Evolutionary conservation across 176 grass and related monocot genomes (phyloP).

Genomic region (Cocos nucifera): DNA sequence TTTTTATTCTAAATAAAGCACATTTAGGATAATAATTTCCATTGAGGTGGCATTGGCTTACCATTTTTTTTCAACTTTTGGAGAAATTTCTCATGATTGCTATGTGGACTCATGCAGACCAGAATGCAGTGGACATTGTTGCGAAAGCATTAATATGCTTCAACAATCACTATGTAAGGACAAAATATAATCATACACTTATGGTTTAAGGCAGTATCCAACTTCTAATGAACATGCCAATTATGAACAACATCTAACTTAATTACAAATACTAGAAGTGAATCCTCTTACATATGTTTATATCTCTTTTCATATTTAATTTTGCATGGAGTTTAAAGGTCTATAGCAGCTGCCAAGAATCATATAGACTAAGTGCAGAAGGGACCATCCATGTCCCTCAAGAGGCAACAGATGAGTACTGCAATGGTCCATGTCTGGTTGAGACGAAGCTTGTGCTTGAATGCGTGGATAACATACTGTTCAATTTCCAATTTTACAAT

Average conservation of each 20-base stretch:
- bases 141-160: conserved; percentile 45
- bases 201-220: background rate
- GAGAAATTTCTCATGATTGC: background rate
- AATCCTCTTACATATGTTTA: too few species aligned
- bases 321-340: conserved; percentile 15
- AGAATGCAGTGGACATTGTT: background rate
- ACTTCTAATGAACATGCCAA: too few species aligned
- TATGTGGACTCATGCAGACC: background rate
- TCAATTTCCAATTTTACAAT: conserved; percentile 52
- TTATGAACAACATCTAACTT: background rate
- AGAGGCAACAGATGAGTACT: conserved; percentile 33
- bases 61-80: too few species aligned
- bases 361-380: conserved; percentile 28
- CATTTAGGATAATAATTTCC: too few species aligned
- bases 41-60: too few species aligned
- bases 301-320: background rate
- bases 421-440: conserved; percentile 49
- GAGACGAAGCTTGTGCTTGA: conserved; percentile 59
- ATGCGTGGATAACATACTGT: conserved; percentile 42
- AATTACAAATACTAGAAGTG: background rate
- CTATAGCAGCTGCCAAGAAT: conserved; percentile 47
- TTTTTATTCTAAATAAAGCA: too few species aligned
- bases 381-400: conserved; percentile 30
- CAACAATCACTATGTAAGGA: conserved; percentile 32
- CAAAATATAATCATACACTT: too few species aligned